A percentile compares a stretch with the other conserved stretches of the same genome.
Conservation (phyloP, 2,329 filamentous ascomycete species). For the Seiridium unicorne region DNA sequence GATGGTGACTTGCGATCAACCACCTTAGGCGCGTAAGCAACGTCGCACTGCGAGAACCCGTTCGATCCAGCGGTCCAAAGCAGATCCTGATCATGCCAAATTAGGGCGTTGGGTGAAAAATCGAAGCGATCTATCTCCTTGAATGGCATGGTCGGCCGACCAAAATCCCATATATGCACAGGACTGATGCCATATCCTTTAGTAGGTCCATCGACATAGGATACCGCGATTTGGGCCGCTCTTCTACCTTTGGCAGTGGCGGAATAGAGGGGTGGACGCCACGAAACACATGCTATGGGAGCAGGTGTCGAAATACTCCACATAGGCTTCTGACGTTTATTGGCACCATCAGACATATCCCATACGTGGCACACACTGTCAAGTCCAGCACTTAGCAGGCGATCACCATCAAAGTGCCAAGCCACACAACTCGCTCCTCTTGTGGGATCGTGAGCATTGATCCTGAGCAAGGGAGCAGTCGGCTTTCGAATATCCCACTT, state of each 20-base stretch:
- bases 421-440: constrained; percentile 58
- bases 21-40: constrained; percentile 61
- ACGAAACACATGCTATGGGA: constrained; percentile 57
- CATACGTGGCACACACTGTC: constrained; percentile 64
- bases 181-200: constrained; percentile 54
- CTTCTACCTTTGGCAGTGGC: constrained; percentile 58
- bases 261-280: constrained; percentile 66
- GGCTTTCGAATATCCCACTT: constrained; percentile 64
- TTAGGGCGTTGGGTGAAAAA: constrained; percentile 52
- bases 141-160: constrained; percentile 64
- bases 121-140: constrained; percentile 64
- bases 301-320: constrained; percentile 61
- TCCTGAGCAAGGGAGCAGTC: constrained; percentile 51
- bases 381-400: constrained; percentile 61
- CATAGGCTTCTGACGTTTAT: constrained; percentile 64
- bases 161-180: constrained; percentile 69
- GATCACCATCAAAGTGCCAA: constrained; percentile 69
- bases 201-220: constrained; percentile 57
- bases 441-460: constrained; percentile 56
- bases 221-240: constrained; percentile 60
- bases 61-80: constrained; percentile 66
- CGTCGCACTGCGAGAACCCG: constrained; percentile 64
- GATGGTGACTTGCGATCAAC: constrained; percentile 63
- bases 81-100: constrained; percentile 65
- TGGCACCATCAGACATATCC: constrained; percentile 59